phyloP scores from a whole-genome alignment of 2,329 filamentous ascomycete genomes.

The Botrytis fragariae region DNA sequence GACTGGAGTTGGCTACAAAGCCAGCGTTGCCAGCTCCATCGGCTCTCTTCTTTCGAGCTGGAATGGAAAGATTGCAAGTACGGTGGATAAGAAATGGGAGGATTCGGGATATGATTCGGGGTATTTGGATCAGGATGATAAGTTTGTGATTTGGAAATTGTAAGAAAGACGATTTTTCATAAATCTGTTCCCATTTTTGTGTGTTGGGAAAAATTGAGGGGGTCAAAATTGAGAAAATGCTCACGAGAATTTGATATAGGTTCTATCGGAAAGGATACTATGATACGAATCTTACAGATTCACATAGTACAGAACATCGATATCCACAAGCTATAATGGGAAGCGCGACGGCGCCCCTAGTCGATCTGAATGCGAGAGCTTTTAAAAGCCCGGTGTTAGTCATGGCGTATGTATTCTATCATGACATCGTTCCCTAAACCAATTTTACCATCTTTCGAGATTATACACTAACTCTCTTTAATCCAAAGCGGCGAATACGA shows the following conservation, averaged over 20 bases:
- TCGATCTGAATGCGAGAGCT: neutral
- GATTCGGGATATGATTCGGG: neutral
- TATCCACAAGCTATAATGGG: neutral
- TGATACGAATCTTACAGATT: neutral
- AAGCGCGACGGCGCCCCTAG: neutral
- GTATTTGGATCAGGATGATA: neutral
- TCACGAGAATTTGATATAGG: neutral
- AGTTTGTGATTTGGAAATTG: neutral
- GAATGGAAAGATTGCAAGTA: neutral
- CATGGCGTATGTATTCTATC: neutral
- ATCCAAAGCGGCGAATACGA: neutral
- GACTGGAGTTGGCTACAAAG: neutral
- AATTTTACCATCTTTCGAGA: too few relatives aligned
- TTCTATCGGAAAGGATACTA: neutral
- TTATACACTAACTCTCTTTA: neutral
- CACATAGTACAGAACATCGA: neutral
- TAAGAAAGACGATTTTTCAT: neutral
- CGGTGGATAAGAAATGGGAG: neutral
- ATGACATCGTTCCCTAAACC: too few relatives aligned
- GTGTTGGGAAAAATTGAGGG: neutral
- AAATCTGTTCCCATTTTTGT: neutral
- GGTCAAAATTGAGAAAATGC: neutral
- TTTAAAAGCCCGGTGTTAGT: neutral
- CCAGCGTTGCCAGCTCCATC: neutral
- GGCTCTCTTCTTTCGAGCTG: neutral